Base-by-base conservation (phyloP, 2,329 filamentous ascomycete species). In the Periglandula ipomoeae region DNA sequence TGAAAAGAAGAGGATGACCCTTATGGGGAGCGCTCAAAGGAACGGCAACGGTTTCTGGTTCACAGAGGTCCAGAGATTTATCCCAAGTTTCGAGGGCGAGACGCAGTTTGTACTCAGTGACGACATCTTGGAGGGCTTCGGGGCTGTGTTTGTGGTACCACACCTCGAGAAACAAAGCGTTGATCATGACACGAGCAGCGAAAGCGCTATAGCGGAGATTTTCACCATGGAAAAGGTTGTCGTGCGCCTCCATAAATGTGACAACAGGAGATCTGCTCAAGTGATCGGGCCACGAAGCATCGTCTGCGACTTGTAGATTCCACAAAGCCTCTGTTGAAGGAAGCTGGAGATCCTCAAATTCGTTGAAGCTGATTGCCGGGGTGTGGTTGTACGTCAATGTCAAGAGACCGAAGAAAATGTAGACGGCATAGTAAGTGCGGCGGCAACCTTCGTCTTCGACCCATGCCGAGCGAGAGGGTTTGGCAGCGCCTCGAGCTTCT, bases 141-240 rank as follows among this genome's bases (percentile, higher is more conserved):
- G 91, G 91, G 66, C 89, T 96, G 62, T 93, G 87, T 79, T 96
- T 96, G 73, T 97, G 89, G 64, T 95, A 95, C 93, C 93, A 98
- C 3, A 97, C 91, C 67, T 97, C 93, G 44, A 98, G 78, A 75
- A 97, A 98, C 55, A 98, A 76, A 10, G 93, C 91, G 62, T 97
- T 98, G 76, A 97, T 96, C 88, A 98, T 94, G 55, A 97, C 89
- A 53, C 93, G 88, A 10, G 93, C 95, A 5, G 90, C 91, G 65
- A 97, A 98, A 1, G 91, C 91, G 63, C 91, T 97, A 74, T 97
- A 98, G 58, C 85, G 85, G 46, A 91, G 80, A 50, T 81, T 80
- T 63, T 96, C 89, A 55, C 91, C 93, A 65, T 95, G 89, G 75
- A 97, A 97, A 4, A 98, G 80, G 53, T 89, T 90, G 68, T 95